phyloP scores from a whole-genome alignment of 495 filamentous ascomycete species.

The Polyplosphaeria fusca region DNA sequence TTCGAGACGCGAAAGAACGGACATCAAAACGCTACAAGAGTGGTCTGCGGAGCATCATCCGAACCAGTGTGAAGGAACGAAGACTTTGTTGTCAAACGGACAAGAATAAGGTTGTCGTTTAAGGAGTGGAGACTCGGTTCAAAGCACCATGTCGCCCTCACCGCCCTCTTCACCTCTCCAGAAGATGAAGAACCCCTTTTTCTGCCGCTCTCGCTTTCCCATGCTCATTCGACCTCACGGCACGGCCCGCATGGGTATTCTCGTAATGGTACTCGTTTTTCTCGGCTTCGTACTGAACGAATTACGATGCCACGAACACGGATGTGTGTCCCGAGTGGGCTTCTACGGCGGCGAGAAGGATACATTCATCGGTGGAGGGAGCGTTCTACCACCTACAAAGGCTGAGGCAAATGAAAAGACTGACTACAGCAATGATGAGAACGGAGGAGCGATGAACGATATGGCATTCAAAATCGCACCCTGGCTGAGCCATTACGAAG shows the following conservation, averaged over 20 bases:
- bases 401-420: not conserved
- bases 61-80: too few relatives aligned
- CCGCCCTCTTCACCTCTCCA: not conserved
- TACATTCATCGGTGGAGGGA: not conserved
- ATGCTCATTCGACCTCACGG: not conserved
- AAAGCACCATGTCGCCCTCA: not conserved
- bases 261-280: not conserved
- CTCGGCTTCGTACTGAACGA: constrained; percentile 6
- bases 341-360: constrained; percentile 5
- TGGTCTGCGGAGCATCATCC: too few relatives aligned
- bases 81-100: too few relatives aligned
- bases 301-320: constrained; percentile 1
- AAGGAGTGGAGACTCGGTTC: too few relatives aligned
- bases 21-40: too few relatives aligned
- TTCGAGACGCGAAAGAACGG: too few relatives aligned
- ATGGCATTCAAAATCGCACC: too few relatives aligned
- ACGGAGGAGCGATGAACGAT: too few relatives aligned
- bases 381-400: not conserved
- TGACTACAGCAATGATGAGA: not conserved
- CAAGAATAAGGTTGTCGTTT: too few relatives aligned
- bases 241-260: not conserved
- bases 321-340: constrained; percentile 1
- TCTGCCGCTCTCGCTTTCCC: not conserved
- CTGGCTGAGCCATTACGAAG: too few relatives aligned
- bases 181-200: not conserved